Evolutionary conservation across 1,284 basidiomycete genomes (phyloP).

Genomic region (Cryptococcus depauperatus): DNA sequence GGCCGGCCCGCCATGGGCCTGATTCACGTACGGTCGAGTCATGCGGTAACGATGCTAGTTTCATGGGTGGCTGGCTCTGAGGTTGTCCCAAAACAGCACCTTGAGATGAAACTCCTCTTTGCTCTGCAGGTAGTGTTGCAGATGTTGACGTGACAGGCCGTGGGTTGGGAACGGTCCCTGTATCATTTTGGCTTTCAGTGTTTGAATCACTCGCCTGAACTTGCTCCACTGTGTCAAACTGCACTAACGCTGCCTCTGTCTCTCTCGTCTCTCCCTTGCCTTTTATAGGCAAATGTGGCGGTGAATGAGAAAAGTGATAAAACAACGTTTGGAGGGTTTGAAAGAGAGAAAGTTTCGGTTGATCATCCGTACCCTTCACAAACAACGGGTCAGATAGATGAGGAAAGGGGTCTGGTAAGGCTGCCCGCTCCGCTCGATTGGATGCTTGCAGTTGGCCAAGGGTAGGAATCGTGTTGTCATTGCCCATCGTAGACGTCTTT

Average conservation of each 20-base stretch:
- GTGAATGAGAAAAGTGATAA: conserved; percentile 54
- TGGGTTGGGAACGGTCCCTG: background rate
- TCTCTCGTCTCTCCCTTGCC: conserved; percentile 21
- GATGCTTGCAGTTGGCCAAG: conserved; percentile 7
- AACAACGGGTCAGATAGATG: background rate
- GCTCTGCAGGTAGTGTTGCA: background rate
- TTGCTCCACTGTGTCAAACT: background rate
- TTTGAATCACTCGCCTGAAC: no score
- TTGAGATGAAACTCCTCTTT: background rate
- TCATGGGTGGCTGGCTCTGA: background rate
- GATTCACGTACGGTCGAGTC: conserved; percentile 39
- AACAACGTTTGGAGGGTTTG: conserved; percentile 87
- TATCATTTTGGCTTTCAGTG: no score
- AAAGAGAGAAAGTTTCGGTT: conserved; percentile 67
- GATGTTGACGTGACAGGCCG: background rate
- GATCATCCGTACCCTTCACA: conserved; percentile 47
- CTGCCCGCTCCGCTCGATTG: conserved; percentile 5
- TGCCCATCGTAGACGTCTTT: conserved; percentile 12
- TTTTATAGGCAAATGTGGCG: conserved; percentile 41
- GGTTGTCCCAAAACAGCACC: no score
- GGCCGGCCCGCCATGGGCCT: conserved; percentile 41
- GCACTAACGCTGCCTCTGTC: conserved; percentile 8
- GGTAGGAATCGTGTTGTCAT: background rate
- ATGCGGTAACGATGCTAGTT: conserved; percentile 39
- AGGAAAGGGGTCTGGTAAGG: conserved; percentile 3